Evolutionary conservation across 2,329 filamentous ascomycete species (phyloP).

Genomic region (Shiraia bambusicola): DNA sequence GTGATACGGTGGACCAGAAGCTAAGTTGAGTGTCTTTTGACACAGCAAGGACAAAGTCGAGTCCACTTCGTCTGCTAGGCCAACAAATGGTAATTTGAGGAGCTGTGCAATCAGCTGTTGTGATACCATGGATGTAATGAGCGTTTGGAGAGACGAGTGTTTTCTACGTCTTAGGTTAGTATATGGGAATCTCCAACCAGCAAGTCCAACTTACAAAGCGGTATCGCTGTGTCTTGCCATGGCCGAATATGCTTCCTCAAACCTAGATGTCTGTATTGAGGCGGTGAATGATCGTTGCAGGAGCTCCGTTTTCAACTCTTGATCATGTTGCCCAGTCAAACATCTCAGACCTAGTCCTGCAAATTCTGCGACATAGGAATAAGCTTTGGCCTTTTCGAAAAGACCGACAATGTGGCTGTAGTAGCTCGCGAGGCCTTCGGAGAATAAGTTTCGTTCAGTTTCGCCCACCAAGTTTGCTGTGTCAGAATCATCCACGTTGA

Average conservation of each 20-base stretch:
- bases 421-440: constrained; percentile 77
- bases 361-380: constrained; percentile 83
- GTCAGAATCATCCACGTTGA: constrained; percentile 43
- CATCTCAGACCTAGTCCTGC: constrained; percentile 65
- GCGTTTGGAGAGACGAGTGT: constrained; percentile 67
- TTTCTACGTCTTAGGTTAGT: constrained; percentile 48
- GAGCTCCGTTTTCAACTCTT: constrained; percentile 52
- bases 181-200: too few relatives aligned
- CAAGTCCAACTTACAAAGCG: constrained; percentile 53
- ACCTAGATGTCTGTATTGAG: constrained; percentile 75
- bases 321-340: constrained; percentile 28
- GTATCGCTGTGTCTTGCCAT: constrained; percentile 71
- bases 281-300: constrained; percentile 82
- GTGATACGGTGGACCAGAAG: constrained; percentile 68
- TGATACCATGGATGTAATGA: constrained; percentile 52
- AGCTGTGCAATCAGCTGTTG: constrained; percentile 49
- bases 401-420: constrained; percentile 82
- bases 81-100: constrained; percentile 74
- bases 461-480: constrained; percentile 66
- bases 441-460: constrained; percentile 67
- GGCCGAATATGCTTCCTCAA: constrained; percentile 78
- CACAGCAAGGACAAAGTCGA: constrained; percentile 73
- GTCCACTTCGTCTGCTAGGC: constrained; percentile 77
- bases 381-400: constrained; percentile 75
- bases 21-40: constrained; percentile 66